Percentiles rank a stretch among this genome's conserved stretches.
Evolutionary conservation across 2,329 filamentous ascomycete species (phyloP).

Genomic region (Pseudocercospora pini-densiflorae): DNA sequence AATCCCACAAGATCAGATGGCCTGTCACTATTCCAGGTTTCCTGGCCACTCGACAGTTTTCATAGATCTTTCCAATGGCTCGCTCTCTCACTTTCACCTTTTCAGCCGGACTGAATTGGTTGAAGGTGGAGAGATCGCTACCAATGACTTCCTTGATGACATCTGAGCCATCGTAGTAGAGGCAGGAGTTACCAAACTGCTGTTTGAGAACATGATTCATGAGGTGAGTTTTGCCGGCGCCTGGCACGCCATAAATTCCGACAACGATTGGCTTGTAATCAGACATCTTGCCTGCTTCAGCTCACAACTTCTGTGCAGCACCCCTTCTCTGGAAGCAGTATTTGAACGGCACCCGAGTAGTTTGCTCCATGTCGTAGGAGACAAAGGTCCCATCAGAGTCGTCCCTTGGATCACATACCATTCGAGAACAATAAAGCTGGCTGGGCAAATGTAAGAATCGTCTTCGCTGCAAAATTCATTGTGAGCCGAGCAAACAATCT

Average conservation of each 20-base stretch:
- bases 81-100: constrained; percentile 47
- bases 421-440: too few species aligned
- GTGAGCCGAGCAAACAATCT: neutral
- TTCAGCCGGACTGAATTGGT: constrained; percentile 42
- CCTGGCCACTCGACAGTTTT: constrained; percentile 42
- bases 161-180: constrained; percentile 59
- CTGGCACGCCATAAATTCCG: constrained; percentile 61
- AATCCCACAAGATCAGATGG: constrained; percentile 61
- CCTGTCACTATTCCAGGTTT: constrained; percentile 57
- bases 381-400: neutral
- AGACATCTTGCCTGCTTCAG: constrained; percentile 6
- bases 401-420: too few species aligned
- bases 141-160: constrained; percentile 49
- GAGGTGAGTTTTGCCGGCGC: constrained; percentile 58
- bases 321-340: too few species aligned
- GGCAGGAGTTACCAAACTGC: constrained; percentile 43
- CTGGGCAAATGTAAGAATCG: too few species aligned
- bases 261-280: constrained; percentile 44
- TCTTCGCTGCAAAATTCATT: neutral
- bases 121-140: constrained; percentile 57
- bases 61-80: constrained; percentile 53
- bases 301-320: neutral
- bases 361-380: neutral
- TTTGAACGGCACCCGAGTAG: neutral
- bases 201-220: constrained; percentile 47